Conservation (phyloP, 2,329 filamentous ascomycete species). For the Metarhizium guizhouense region DNA sequence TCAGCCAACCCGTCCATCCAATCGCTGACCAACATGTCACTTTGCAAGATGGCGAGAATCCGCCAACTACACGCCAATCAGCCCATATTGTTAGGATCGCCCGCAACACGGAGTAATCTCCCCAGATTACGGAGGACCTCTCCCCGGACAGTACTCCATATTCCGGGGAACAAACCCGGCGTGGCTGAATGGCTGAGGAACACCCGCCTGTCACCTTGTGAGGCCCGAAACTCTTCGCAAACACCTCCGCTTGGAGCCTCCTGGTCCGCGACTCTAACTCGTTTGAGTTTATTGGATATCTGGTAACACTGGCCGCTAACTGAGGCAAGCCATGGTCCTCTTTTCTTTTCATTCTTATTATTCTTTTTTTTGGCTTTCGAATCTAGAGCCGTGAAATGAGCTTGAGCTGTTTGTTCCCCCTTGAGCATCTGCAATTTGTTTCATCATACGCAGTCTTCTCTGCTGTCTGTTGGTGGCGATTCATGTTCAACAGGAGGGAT, state of each 20-base stretch:
- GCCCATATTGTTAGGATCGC: neutral
- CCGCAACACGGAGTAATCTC: neutral
- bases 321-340: neutral
- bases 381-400: no score
- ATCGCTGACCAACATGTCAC: neutral
- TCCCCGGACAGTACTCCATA: neutral
- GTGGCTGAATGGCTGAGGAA: neutral
- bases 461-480: no score
- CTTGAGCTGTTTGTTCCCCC: no score
- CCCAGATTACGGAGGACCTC: neutral
- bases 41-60: neutral
- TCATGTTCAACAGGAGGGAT: no score
- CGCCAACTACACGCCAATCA: neutral
- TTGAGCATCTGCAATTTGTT: no score
- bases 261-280: neutral
- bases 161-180: neutral
- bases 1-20: neutral
- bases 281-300: neutral
- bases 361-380: no score
- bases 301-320: neutral
- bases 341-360: no score
- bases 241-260: neutral
- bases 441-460: no score
- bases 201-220: neutral
- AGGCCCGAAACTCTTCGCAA: neutral